These are phyloP conservation scores for Allium cepa DNA, from an alignment of 106 monocot species.

Conservation along the genomic window DNA sequence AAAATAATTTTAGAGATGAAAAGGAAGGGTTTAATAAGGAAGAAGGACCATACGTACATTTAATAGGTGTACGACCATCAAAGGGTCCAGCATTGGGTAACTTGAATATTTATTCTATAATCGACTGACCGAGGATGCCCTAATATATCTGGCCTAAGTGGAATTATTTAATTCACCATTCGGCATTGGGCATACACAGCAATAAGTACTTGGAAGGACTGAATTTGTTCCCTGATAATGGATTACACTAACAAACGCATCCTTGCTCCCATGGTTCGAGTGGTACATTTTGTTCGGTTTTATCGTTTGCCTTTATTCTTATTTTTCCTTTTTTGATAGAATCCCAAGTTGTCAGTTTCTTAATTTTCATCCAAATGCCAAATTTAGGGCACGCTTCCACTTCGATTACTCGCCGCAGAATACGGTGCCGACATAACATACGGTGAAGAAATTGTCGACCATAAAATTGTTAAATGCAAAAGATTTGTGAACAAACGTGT, in stretches of 20 bases:
- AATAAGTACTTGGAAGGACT: too few relatives aligned
- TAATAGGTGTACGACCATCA: too few relatives aligned
- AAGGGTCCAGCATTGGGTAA: too few relatives aligned
- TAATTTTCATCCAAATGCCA: neutral
- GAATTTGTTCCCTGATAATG: conserved; percentile 15
- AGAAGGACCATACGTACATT: too few relatives aligned
- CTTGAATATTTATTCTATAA: too few relatives aligned
- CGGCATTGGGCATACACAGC: too few relatives aligned
- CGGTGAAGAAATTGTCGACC: conserved; percentile 97
- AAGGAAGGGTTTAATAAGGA: too few relatives aligned
- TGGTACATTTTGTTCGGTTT: conserved; percentile 31
- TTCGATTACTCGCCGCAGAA: conserved; percentile 67
- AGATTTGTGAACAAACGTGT: conserved; percentile 53
- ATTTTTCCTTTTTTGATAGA: neutral
- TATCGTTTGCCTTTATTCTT: neutral
- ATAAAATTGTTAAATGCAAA: conserved; percentile 81
- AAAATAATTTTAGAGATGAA: too few relatives aligned
- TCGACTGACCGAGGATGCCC: too few relatives aligned
- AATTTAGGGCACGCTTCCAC: conserved; percentile 73
- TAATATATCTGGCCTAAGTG: too few relatives aligned
- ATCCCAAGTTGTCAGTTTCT: neutral
- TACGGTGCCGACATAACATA: conserved; percentile 98
- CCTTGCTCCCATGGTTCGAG: conserved; percentile 99
- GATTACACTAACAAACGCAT: conserved; percentile 83
- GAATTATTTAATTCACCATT: too few relatives aligned